These are phyloP conservation scores for Podaxis sp. DNA, from an alignment of 768 basidiomycete genomes.

Conservation along the genomic window DNA sequence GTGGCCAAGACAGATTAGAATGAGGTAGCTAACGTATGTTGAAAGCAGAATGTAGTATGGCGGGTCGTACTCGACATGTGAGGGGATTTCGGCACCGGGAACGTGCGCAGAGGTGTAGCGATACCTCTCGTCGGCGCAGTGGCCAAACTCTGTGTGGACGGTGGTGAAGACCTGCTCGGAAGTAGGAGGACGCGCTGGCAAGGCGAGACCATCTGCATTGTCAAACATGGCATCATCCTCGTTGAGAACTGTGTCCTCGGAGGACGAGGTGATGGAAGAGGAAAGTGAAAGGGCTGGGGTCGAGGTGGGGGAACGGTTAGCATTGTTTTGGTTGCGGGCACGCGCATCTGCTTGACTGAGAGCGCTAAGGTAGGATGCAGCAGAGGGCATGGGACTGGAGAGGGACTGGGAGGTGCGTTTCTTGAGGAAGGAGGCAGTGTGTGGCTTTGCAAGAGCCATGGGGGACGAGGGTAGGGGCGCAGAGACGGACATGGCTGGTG, in stretches of 20 bases:
- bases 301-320: slow-evolving; percentile 41
- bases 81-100: slow-evolving; percentile 41
- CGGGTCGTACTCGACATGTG: slow-evolving; percentile 74
- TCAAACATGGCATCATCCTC: slow-evolving; percentile 45
- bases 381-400: slow-evolving; percentile 29
- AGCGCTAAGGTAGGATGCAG: slow-evolving; percentile 39
- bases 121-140: slow-evolving; percentile 74
- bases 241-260: slow-evolving; percentile 61
- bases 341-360: slow-evolving; percentile 57
- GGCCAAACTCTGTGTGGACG: slow-evolving; percentile 89
- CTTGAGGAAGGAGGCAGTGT: slow-evolving; percentile 48
- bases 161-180: slow-evolving; percentile 77
- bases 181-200: slow-evolving; percentile 67
- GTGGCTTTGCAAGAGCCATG: slow-evolving; percentile 55
- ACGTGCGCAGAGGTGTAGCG: slow-evolving; percentile 65
- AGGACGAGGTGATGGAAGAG: slow-evolving; percentile 64
- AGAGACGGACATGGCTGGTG: neutral
- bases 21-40: slow-evolving; percentile 90
- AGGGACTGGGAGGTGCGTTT: slow-evolving; percentile 37
- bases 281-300: slow-evolving; percentile 74
- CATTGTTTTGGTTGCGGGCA: slow-evolving; percentile 37
- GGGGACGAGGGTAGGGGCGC: slow-evolving; percentile 43
- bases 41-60: slow-evolving; percentile 90
- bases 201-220: slow-evolving; percentile 50
- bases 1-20: slow-evolving; percentile 90